Conservation (phyloP, 108 stramenopile genomes). For the Cyclotella baltica region DNA sequence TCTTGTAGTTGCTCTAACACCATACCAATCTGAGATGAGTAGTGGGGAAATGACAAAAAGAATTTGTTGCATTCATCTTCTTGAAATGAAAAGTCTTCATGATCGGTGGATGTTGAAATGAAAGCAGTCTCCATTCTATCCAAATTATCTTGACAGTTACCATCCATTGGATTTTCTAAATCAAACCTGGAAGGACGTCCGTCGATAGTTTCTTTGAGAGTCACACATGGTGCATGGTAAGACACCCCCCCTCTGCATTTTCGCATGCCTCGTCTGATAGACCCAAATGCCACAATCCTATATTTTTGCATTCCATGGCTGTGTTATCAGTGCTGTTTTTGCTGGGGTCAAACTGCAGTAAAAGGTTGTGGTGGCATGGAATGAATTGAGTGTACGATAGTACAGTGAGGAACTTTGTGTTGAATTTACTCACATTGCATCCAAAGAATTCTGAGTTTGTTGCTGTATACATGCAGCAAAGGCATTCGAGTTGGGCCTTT, state of each 20-base stretch:
- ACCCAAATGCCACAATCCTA: conserved; percentile 8
- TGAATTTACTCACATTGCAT: no score
- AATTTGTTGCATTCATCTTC: background rate
- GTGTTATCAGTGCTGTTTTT: background rate
- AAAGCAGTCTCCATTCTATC: background rate
- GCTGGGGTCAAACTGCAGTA: background rate
- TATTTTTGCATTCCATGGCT: conserved; percentile 11
- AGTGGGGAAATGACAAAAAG: background rate
- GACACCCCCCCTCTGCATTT: conserved; percentile 7
- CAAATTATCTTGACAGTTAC: background rate
- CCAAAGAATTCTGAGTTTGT: no score
- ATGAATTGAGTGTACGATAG: no score
- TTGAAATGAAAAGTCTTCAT: background rate
- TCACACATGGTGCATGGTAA: background rate
- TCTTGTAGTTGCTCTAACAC: background rate
- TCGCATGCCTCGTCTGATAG: conserved; percentile 13
- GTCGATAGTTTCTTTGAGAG: conserved; percentile 7
- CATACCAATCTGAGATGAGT: background rate
- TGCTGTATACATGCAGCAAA: no score
- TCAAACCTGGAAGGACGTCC: conserved; percentile 8
- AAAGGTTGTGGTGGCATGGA: no score
- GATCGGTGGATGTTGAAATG: background rate
- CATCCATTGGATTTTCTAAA: background rate
- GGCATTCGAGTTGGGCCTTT: no score
- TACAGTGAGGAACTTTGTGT: no score